Conservation (phyloP, 768 basidiomycete species). For the Russula ochroleuca region DNA sequence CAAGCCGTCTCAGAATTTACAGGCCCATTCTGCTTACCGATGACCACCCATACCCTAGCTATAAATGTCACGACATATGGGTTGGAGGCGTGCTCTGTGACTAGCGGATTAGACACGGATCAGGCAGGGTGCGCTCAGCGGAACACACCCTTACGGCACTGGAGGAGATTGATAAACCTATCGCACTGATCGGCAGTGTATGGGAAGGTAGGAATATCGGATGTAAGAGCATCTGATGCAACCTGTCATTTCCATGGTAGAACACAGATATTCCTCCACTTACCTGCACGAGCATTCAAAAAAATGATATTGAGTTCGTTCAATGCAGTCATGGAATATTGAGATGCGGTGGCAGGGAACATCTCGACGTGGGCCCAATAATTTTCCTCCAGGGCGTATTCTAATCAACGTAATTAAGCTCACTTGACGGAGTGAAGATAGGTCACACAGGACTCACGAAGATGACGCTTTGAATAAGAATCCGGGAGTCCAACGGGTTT, state of each 20-base stretch:
- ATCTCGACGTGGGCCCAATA: constrained; percentile 20
- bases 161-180: constrained; percentile 1
- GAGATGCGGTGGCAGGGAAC: constrained; percentile 6
- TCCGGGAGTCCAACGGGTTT: not conserved
- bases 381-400: constrained; percentile 17
- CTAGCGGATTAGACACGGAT: not conserved
- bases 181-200: constrained; percentile 9
- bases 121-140: too few species aligned
- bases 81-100: constrained; percentile 3
- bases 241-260: too few species aligned
- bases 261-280: too few species aligned
- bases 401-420: not conserved
- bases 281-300: not conserved
- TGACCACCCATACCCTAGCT: constrained; percentile 2
- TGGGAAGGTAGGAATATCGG: constrained; percentile 14
- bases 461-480: not conserved
- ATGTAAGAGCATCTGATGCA: constrained; percentile 8
- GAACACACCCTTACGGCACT: constrained; percentile 3
- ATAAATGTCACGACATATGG: constrained; percentile 3
- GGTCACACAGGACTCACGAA: not conserved
- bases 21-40: constrained; percentile 4
- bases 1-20: not conserved
- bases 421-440: not conserved
- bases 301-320: constrained; percentile 6
- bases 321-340: constrained; percentile 5